A percentile compares a stretch with the other conserved stretches of the same genome.
phyloP scores from a whole-genome alignment of 2,329 filamentous ascomycete genomes.

The Thelonectria rubi region DNA sequence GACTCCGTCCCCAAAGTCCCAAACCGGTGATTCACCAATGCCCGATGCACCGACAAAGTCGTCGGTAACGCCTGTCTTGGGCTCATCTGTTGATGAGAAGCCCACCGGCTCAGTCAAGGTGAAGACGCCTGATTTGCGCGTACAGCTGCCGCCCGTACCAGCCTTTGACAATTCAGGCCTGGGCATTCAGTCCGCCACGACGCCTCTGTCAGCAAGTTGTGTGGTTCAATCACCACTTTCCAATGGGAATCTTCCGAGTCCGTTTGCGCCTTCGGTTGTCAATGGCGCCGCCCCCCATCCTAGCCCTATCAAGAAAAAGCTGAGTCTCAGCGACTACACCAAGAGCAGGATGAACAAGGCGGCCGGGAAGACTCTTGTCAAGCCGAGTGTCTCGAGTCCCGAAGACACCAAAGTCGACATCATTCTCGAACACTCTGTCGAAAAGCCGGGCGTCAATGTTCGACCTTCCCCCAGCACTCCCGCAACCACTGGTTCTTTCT shows the following conservation, averaged over 20 bases:
- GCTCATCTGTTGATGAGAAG: conserved; percentile 31
- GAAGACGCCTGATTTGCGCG: conserved; percentile 58
- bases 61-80: conserved; percentile 33
- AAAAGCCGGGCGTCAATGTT: conserved; percentile 42
- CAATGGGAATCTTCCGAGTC: conserved; percentile 49
- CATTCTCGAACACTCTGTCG: conserved; percentile 44
- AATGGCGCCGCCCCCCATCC: conserved; percentile 59
- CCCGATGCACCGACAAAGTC: conserved; percentile 46
- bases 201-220: conserved; percentile 57
- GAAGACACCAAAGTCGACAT: conserved; percentile 51
- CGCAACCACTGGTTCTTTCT: conserved; percentile 43
- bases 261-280: conserved; percentile 53
- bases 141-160: conserved; percentile 67
- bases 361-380: conserved; percentile 50
- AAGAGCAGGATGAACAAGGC: conserved; percentile 67
- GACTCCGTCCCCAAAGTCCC: conserved; percentile 37
- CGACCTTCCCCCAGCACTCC: conserved; percentile 33
- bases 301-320: conserved; percentile 72
- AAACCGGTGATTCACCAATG: conserved; percentile 40
- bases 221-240: conserved; percentile 62
- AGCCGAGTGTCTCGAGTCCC: conserved; percentile 47
- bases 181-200: conserved; percentile 49
- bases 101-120: conserved; percentile 40
- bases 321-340: conserved; percentile 72
- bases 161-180: conserved; percentile 55